These are phyloP conservation scores for Hyphodiscus sp. DNA, from an alignment of 2,329 filamentous ascomycete species.

Conservation along the genomic window DNA sequence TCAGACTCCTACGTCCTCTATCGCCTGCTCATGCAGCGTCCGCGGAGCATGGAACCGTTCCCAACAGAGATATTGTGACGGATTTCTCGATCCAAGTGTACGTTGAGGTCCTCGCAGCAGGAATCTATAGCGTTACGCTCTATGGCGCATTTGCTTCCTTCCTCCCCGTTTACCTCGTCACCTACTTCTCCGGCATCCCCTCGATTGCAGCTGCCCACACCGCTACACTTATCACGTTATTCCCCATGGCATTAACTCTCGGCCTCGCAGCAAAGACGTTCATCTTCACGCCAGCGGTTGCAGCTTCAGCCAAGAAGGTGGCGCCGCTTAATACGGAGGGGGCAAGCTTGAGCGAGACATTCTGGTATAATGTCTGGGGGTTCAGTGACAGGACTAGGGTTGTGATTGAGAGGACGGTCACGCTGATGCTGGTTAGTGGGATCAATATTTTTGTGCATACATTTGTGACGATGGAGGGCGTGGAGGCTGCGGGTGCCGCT, in stretches of 20 bases:
- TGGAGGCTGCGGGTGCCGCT: conserved; percentile 62
- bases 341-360: conserved; percentile 61
- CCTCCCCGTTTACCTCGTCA: conserved; percentile 65
- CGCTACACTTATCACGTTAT: conserved; percentile 52
- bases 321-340: conserved; percentile 55
- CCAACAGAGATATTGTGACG: conserved; percentile 58
- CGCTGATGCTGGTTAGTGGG: conserved; percentile 51
- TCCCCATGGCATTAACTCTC: conserved; percentile 50
- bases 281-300: conserved; percentile 65
- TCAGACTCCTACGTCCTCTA: conserved; percentile 64
- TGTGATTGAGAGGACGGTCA: conserved; percentile 56
- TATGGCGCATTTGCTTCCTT: conserved; percentile 63
- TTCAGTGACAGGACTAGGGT: conserved; percentile 57
- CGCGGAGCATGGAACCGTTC: conserved; percentile 34
- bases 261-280: conserved; percentile 69
- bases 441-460: conserved; percentile 58
- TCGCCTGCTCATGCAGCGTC: conserved; percentile 56
- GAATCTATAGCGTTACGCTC: conserved; percentile 69
- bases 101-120: conserved; percentile 61
- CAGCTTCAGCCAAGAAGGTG: conserved; percentile 41
- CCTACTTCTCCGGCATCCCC: conserved; percentile 66
- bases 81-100: conserved; percentile 57
- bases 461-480: conserved; percentile 59
- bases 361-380: conserved; percentile 68
- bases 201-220: conserved; percentile 63